Evolutionary conservation across 257 asterid genomes (phyloP), one percentile per base, ranked within the genome.

Genomic region (Jacaranda copaia): DNA sequence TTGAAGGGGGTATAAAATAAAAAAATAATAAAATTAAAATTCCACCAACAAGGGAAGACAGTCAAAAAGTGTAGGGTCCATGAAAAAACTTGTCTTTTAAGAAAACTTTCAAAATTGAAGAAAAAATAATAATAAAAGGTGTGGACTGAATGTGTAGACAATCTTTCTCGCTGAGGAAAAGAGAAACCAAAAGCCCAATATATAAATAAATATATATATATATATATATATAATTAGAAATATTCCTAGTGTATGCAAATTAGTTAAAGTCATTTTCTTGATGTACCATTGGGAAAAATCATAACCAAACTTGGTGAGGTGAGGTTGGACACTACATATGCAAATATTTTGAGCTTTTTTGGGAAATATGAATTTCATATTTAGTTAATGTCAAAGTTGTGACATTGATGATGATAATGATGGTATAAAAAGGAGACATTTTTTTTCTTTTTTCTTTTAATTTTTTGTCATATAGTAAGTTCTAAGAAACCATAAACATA

Each of bases 41-140:
- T 70, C 85, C n/a, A 78, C 87, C 82, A 80, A 82, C 82, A 80
- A 82, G 81, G 74, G 78, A 70, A 58, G 43, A 16, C 57, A n/a
- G 57, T 5, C 68, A 51, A 49, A 53, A 82, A 55, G 69, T 25
- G 72, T 81, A 73, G 81, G 87, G 79, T 57, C 81, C 84, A 72
- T 56, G 69, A 56, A 66, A 45, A 64, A 73, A 75, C 61, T 67
- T 77, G 62, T 61, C 64, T 51, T 72, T 77, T 13, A 81, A 69
- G 73, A 60, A 73, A 65, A 71, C 65, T 46, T 32, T 16, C 46
- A 55, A 70, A 69, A 1, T 19, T 40, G 42, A 40, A 8, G 4
- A 73, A 39, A 32, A 14, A 40, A 60, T 45, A 36, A 35, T 55
- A 59, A 57, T 16, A 25, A 5, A 7, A 14, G 4, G 9, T 12